Evolutionary conservation across 495 filamentous ascomycete species (phyloP).

Genomic region (Aspergillus hancockii): DNA sequence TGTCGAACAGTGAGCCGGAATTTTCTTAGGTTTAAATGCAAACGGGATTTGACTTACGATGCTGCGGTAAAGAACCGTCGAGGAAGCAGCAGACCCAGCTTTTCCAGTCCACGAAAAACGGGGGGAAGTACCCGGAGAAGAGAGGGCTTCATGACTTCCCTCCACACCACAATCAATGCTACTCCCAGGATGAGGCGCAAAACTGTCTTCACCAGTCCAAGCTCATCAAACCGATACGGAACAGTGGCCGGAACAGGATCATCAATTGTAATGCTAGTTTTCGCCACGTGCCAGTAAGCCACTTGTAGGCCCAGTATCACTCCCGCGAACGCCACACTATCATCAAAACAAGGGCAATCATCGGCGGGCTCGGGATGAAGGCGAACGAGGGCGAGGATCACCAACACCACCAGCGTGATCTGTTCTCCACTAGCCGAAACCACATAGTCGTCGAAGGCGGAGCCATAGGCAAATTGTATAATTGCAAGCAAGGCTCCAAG

Average conservation of each 20-base stretch:
- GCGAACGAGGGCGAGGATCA: conserved; percentile 74
- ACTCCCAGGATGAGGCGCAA: conserved; percentile 77
- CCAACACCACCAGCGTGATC: conserved; percentile 58
- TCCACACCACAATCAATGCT: conserved; percentile 81
- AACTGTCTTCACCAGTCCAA: conserved; percentile 62
- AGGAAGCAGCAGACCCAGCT: conserved; percentile 72
- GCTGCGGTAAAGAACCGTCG: conserved; percentile 88
- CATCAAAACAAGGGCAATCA: conserved; percentile 96
- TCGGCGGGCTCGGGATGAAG: conserved; percentile 96
- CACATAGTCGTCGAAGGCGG: conserved; percentile 66
- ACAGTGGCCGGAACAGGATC: conserved; percentile 60
- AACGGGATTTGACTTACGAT: conserved; percentile 52
- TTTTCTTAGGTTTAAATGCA: neutral
- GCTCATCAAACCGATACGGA: conserved; percentile 60
- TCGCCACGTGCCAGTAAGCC: conserved; percentile 77
- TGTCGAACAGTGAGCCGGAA: conserved; percentile 5
- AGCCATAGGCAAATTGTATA: conserved; percentile 70
- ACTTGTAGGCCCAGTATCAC: conserved; percentile 80
- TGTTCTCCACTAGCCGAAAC: conserved; percentile 47
- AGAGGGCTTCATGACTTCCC: conserved; percentile 81
- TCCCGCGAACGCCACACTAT: conserved; percentile 89
- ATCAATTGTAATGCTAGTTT: conserved; percentile 55
- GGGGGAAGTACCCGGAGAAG: conserved; percentile 78
- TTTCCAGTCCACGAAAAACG: conserved; percentile 82
- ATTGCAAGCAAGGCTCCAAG: conserved; percentile 70